Evolutionary conservation across 2,329 filamentous ascomycete genomes (phyloP).

Genomic region (Colletotrichum gigasporum): DNA sequence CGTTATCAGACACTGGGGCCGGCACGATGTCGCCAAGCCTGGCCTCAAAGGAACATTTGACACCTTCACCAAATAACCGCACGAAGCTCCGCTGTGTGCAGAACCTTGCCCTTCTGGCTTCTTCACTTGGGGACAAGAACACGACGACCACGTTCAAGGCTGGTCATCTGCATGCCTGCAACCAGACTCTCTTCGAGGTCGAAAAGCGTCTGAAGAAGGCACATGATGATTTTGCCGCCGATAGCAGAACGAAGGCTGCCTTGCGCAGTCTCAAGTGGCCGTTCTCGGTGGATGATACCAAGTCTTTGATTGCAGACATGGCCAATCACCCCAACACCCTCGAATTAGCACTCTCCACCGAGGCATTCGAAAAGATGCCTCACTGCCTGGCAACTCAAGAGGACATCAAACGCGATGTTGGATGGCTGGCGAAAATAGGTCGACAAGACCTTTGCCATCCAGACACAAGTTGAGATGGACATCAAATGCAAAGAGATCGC

Average conservation of each 20-base stretch:
- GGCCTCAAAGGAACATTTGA: too few relatives aligned
- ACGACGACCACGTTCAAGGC: neutral
- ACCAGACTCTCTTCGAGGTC: neutral
- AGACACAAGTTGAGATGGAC: neutral
- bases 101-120: neutral
- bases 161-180: neutral
- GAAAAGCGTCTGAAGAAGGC: neutral
- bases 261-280: neutral
- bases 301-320: neutral
- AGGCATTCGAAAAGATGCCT: neutral
- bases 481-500: neutral
- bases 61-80: too few relatives aligned
- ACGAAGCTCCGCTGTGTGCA: too few relatives aligned
- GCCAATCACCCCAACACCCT: neutral
- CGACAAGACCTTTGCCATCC: neutral
- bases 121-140: neutral
- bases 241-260: neutral
- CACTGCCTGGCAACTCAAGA: neutral
- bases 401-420: neutral
- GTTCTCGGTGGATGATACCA: neutral
- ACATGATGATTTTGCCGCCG: neutral
- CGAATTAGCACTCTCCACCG: neutral
- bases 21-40: too few relatives aligned
- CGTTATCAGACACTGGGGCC: too few relatives aligned
- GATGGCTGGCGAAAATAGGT: neutral